A percentile compares a stretch with the other conserved stretches of the same genome.
Conservation (phyloP, 352 stramenopile species). For the Phytophthora hibernalis region DNA sequence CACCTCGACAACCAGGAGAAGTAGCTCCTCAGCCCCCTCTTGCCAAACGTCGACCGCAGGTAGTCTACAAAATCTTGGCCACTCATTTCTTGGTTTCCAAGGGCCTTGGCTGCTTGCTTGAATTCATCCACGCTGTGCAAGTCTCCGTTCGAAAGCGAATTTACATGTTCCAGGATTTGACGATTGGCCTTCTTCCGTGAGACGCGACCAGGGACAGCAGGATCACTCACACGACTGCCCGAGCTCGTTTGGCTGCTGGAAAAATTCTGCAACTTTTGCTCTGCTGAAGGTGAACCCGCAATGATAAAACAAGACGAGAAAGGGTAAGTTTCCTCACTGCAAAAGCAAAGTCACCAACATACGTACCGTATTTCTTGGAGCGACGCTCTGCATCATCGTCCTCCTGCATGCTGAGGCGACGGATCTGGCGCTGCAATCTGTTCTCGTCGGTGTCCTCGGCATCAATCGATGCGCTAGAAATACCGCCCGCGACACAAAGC, state of each 20-base stretch:
- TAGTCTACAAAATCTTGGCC: constrained; percentile 68
- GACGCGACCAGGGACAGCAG: constrained; percentile 29
- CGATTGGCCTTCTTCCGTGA: constrained; percentile 72
- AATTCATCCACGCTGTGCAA: constrained; percentile 60
- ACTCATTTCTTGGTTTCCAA: constrained; percentile 78
- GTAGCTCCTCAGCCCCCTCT: constrained; percentile 58
- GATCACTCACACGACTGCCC: constrained; percentile 25
- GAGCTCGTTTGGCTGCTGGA: constrained; percentile 33
- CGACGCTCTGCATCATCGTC: constrained; percentile 27
- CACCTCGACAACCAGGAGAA: constrained; percentile 70
- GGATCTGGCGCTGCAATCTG: constrained; percentile 24
- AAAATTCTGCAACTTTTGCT: constrained; percentile 49
- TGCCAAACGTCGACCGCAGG: constrained; percentile 63
- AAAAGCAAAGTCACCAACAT: background rate
- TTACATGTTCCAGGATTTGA: constrained; percentile 73
- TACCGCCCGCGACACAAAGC: constrained; percentile 43
- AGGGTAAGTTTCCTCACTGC: constrained; percentile 14
- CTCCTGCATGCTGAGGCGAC: constrained; percentile 22
- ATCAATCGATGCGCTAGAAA: constrained; percentile 34
- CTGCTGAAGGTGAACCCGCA: constrained; percentile 28
- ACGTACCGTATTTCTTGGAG: constrained; percentile 53
- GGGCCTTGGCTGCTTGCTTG: constrained; percentile 71
- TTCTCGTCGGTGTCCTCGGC: constrained; percentile 27
- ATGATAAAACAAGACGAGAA: constrained; percentile 9
- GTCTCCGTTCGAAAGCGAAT: constrained; percentile 58